These are phyloP conservation scores for Cubamyces lactineus DNA, from an alignment of 768 basidiomycete species.

Conservation along the genomic window DNA sequence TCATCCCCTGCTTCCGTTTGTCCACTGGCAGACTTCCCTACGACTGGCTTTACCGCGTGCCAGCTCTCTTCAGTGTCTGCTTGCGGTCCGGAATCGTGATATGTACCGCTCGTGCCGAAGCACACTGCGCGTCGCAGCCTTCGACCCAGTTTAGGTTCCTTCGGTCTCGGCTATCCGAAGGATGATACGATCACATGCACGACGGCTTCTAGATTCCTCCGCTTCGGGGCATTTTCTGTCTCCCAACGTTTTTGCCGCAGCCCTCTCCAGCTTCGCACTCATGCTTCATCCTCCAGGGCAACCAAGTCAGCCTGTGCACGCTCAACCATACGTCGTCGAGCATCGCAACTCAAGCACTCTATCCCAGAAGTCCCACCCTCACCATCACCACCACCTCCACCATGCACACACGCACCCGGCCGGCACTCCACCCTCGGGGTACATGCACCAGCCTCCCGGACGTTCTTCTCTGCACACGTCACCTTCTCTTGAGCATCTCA, in stretches of 20 bases:
- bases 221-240: not conserved
- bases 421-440: constrained; percentile 28
- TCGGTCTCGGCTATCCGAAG: constrained; percentile 10
- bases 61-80: not conserved
- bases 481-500: constrained; percentile 6
- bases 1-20: not conserved
- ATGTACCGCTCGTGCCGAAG: constrained; percentile 4
- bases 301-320: constrained; percentile 4
- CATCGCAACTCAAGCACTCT: constrained; percentile 12
- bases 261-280: not conserved
- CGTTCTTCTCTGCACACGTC: constrained; percentile 19
- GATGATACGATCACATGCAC: constrained; percentile 17
- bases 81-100: not conserved
- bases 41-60: no score
- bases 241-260: not conserved
- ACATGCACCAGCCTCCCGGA: constrained; percentile 29
- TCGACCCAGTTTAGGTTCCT: constrained; percentile 6
- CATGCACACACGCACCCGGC: constrained; percentile 28
- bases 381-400: constrained; percentile 27
- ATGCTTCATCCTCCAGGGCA: not conserved
- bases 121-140: not conserved
- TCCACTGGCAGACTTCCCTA: not conserved
- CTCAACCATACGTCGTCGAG: constrained; percentile 22
- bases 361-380: constrained; percentile 22
- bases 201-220: constrained; percentile 13